A percentile compares a stretch with the other conserved stretches of the same genome.
These are phyloP conservation scores for Podila epigama DNA, from an alignment of 192 early-diverging fungal species.

Conservation along the genomic window DNA sequence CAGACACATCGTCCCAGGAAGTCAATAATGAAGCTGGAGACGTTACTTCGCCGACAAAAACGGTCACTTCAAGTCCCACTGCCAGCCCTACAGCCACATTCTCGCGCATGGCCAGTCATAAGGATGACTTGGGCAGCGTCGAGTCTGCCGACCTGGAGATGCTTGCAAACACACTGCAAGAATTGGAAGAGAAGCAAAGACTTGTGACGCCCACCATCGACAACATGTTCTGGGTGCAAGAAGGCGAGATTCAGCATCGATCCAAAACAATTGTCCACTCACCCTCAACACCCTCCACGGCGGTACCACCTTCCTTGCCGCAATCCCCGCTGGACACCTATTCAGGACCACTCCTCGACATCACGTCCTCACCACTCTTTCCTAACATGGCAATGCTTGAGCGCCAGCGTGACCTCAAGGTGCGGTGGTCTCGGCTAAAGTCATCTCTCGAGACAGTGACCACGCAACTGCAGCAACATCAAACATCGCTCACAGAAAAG, in stretches of 20 bases:
- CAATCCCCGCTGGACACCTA: not conserved
- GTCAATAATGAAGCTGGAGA: conserved; percentile 1
- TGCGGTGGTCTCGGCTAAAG: conserved; percentile 38
- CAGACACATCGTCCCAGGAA: not conserved
- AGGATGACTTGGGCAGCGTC: not conserved
- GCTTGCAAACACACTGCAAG: conserved; percentile 21
- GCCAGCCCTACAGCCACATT: not conserved
- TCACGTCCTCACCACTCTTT: conserved; percentile 21
- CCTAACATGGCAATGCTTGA: conserved; percentile 34
- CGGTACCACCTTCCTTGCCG: not conserved
- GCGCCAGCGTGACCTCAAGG: conserved; percentile 21
- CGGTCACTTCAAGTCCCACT: too few species aligned
- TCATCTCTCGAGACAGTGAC: conserved; percentile 26
- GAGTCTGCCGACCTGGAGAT: conserved; percentile 27
- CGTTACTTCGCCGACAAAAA: not conserved
- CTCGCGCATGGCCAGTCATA: not conserved
- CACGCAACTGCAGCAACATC: conserved; percentile 21
- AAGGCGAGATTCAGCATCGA: conserved; percentile 41
- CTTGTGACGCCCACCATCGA: conserved; percentile 27
- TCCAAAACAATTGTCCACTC: conserved; percentile 10
- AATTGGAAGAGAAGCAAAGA: conserved; percentile 43
- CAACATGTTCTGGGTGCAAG: conserved; percentile 51
- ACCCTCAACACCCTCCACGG: conserved; percentile 22
- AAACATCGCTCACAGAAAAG: conserved; percentile 16
- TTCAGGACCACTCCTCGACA: not conserved